phyloP scores from a whole-genome alignment of 2,329 filamentous ascomycete genomes.

The Helicocarpus griseus region DNA sequence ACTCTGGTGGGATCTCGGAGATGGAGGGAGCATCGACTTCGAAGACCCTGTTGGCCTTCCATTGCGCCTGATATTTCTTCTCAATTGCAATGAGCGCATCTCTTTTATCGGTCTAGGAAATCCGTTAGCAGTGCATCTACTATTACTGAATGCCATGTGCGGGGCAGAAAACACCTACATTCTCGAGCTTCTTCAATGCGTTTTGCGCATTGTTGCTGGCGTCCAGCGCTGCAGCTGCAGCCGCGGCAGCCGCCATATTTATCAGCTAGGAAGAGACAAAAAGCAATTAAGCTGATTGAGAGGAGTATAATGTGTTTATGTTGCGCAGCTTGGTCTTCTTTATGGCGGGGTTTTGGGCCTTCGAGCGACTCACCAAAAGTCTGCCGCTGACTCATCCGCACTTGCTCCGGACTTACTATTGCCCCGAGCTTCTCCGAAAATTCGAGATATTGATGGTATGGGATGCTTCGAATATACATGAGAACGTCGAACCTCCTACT shows the following conservation, averaged over 20 bases:
- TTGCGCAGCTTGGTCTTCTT: not conserved
- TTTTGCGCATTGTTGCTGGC: constrained; percentile 47
- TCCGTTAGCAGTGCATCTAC: constrained; percentile 12
- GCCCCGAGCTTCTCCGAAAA: not conserved
- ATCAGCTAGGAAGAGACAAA: not conserved
- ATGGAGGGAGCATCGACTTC: constrained; percentile 74
- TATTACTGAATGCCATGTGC: constrained; percentile 13
- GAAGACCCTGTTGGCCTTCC: constrained; percentile 70
- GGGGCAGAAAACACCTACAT: constrained; percentile 28
- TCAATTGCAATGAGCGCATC: constrained; percentile 73
- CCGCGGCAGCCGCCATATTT: constrained; percentile 35
- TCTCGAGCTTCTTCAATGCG: constrained; percentile 59
- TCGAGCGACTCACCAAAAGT: not conserved
- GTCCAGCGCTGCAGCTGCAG: constrained; percentile 47
- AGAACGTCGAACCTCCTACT: not conserved
- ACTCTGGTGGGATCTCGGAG: constrained; percentile 64
- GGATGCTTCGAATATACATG: not conserved
- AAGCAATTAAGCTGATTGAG: not conserved
- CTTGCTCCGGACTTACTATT: not conserved
- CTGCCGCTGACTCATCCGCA: not conserved
- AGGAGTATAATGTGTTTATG: not conserved
- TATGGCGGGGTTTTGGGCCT: not conserved
- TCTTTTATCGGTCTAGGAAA: constrained; percentile 67
- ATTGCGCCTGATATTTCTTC: constrained; percentile 85
- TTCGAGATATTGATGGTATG: not conserved